Conservation (phyloP, 768 basidiomycete species). For the Psilocybe azurescens region DNA sequence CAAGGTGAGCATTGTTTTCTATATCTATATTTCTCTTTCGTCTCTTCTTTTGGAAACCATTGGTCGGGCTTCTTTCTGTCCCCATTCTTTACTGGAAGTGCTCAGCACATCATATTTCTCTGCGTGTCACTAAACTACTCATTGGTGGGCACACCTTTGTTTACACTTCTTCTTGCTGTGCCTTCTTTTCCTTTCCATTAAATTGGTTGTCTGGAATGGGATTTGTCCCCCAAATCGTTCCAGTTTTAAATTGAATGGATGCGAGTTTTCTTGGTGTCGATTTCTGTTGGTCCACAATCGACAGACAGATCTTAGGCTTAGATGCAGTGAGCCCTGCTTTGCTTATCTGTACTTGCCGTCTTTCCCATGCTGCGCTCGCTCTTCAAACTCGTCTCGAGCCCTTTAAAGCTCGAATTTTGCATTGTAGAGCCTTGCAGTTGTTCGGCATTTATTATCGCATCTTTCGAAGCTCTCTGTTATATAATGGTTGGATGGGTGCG, state of each 20-base stretch:
- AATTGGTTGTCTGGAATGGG: neutral
- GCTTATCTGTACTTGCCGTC: neutral
- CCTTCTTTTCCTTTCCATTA: constrained; percentile 4
- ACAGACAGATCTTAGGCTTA: neutral
- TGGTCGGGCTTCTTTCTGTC: neutral
- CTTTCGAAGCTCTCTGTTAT: neutral
- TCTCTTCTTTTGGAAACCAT: neutral
- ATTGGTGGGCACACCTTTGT: neutral
- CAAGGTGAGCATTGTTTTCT: constrained; percentile 58
- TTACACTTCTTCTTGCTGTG: neutral
- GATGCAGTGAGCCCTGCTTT: neutral
- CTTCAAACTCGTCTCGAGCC: neutral
- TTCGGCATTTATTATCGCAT: neutral
- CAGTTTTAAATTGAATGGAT: neutral
- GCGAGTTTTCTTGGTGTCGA: neutral
- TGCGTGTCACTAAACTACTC: neutral
- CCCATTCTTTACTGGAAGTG: neutral
- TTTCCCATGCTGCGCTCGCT: neutral
- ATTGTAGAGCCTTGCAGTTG: neutral
- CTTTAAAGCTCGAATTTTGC: neutral
- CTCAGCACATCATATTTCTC: neutral
- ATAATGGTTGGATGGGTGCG: neutral
- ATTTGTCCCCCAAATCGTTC: neutral
- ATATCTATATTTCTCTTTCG: neutral
- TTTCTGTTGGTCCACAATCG: neutral